Evolutionary conservation across 2,329 filamentous ascomycete genomes (phyloP).

Genomic region (Diaporthe velutina): DNA sequence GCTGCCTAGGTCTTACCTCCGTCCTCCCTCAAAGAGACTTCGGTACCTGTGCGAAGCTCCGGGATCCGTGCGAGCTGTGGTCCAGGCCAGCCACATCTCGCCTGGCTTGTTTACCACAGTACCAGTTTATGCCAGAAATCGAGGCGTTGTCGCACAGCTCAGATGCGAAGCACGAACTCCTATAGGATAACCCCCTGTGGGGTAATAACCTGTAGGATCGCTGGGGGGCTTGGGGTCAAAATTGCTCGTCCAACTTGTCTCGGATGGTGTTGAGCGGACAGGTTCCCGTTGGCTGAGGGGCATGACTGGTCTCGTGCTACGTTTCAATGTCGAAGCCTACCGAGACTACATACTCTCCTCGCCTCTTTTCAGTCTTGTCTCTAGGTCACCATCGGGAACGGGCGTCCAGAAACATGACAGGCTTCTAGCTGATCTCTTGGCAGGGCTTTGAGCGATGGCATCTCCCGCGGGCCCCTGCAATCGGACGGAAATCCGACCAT

Average conservation of each 20-base stretch:
- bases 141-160: background rate
- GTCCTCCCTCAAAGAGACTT: background rate
- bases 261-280: background rate
- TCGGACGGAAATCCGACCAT: conserved; percentile 15
- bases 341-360: no score
- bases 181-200: no score
- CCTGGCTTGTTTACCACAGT: background rate
- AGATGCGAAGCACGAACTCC: background rate
- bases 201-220: background rate
- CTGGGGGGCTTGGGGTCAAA: background rate
- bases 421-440: conserved; percentile 24
- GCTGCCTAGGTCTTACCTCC: background rate
- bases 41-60: background rate
- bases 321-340: background rate
- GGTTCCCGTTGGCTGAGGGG: background rate
- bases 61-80: background rate
- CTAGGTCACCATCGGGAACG: background rate
- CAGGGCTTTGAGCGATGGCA: conserved; percentile 5
- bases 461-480: background rate
- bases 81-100: background rate
- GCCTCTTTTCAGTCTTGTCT: background rate
- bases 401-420: conserved; percentile 23
- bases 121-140: background rate
- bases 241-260: conserved; percentile 13
- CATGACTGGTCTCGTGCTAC: background rate